Base-by-base conservation (phyloP, 2,329 filamentous ascomycete genomes). In the Penicillium sp. region DNA sequence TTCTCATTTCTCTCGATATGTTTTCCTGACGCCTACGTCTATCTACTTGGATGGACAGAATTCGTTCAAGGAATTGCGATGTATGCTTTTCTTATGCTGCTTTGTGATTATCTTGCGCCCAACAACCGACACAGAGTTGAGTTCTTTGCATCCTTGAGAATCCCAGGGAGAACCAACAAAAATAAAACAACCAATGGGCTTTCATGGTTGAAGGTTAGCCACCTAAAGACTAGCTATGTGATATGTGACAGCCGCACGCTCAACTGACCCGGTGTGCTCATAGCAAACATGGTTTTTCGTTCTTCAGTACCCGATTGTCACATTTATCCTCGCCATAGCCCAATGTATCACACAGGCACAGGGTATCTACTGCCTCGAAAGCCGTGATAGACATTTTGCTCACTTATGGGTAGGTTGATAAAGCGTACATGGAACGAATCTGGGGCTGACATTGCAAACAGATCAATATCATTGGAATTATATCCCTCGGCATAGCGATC, bases 11-110 rank as follows among this genome's bases (percentile, higher is more conserved):
- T 80, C 3, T 66, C 67, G 2, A 67, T 79, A 16, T 66, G 64
- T 49, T 73, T 72, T 33, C 74, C 76, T 2, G 64, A 68, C 19
- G 60, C 70, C 2, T 71, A 74, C 40, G 67, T 75, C 39, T 80
- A 79, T 56, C 53, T 80, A 11, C 60, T 69, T 26, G 69, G 74
- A 2, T 75, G 74, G 63, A 60, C 74, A 21, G 71, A 75, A 19
- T 54, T 77, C 5, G 69, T 74, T 54, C 72, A 80, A 63, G 65
- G 71, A 4, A 61, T 77, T 24, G 74, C 76, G 9, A 61, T 81
- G 1, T 71, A 69, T n/a, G 68, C 69, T 10, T 80, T 80, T 60
- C 77, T 78, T 56, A 66, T 80, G 9, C 69, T 60, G 8, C 46
- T 60, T 4, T 77, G 73, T 59, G 75, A 76, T 40, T 78, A 72